A percentile compares a stretch with the other conserved stretches of the same genome.
Evolutionary conservation across 306 rosid genomes (phyloP).

Genomic region (Neltuma alba): DNA sequence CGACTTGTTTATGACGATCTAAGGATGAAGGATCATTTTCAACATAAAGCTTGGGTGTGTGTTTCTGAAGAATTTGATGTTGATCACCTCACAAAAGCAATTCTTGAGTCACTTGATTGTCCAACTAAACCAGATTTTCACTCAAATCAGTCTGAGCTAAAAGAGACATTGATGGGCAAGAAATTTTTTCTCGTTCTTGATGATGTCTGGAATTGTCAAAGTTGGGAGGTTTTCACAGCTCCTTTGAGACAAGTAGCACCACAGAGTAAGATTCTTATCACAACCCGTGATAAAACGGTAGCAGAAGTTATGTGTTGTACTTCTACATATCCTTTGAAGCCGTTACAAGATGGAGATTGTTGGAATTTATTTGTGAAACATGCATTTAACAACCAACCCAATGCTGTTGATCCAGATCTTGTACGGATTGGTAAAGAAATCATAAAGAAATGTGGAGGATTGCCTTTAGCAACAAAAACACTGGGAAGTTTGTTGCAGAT

Average conservation of each 20-base stretch:
- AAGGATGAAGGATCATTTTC: not conserved
- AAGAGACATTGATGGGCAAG: not conserved
- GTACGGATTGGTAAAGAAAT: not conserved
- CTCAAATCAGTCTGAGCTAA: not conserved
- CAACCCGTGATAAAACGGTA: not conserved
- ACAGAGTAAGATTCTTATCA: not conserved
- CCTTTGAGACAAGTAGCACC: not conserved
- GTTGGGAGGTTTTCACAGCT: not conserved
- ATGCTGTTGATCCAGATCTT: not conserved
- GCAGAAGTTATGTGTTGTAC: not conserved
- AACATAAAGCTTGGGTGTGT: conserved; percentile 1
- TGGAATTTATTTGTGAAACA: not conserved
- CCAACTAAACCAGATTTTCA: not conserved
- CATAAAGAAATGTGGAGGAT: not conserved
- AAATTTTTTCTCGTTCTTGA: not conserved
- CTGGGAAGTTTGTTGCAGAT: not conserved
- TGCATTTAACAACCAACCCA: not conserved
- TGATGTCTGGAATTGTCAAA: not conserved
- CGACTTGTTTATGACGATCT: not conserved
- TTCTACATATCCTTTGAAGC: not conserved
- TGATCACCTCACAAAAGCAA: not conserved
- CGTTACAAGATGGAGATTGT: not conserved
- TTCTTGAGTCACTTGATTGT: not conserved
- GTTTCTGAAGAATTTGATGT: not conserved
- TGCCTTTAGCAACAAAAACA: conserved; percentile 6